Base-by-base conservation (phyloP, 768 basidiomycete species). In the Sistotremastrum suecicum region DNA sequence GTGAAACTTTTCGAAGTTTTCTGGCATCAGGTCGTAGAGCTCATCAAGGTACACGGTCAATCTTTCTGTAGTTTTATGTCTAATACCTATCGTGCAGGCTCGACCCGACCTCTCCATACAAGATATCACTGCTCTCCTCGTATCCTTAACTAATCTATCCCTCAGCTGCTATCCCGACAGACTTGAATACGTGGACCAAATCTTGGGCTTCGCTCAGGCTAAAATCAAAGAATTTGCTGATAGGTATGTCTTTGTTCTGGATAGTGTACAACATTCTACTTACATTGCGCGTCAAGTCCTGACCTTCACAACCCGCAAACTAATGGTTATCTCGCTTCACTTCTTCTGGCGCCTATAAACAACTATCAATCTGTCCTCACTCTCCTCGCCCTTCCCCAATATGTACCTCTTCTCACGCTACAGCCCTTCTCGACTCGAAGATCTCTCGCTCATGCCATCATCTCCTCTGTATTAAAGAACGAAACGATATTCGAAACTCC, bases 1-100 rank as follows among this genome's bases (percentile, higher is more conserved):
- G 95, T 95, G 28, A 87, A 83, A 57, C 64, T 99, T 43, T 99
- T 99, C 51, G 95, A 99, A 59, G 91, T 98, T 7, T 99, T 98
- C 60, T 99, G 95, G 94, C 81, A 85, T 51, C 95, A 99, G 60
- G 89, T 98, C 4, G 92, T 98, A 7, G 84, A 95, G 59, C 76
- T 99, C 30, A 92, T 99, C 70, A 95, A 92, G 76, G 91, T 88
- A 53, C 12, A 74, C 58, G 12, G 6, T 39, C 9, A 32, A 33
- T 7, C 9, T 28, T 48, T n/a, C 10, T 48, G 31, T 20, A 32
- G 1, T 29, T 30, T 11, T 39, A 32, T 42, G 39, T 12, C 49
- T 53, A 28, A 59, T 37, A 39, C 34, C 33, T 32, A 7, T 32
- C 40, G 41, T 20, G 3, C 57, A 94, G 91, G 92, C 94, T 49